phyloP scores from a whole-genome alignment of 192 early-diverging fungal species.

The Rhizophagus prolifer region DNA sequence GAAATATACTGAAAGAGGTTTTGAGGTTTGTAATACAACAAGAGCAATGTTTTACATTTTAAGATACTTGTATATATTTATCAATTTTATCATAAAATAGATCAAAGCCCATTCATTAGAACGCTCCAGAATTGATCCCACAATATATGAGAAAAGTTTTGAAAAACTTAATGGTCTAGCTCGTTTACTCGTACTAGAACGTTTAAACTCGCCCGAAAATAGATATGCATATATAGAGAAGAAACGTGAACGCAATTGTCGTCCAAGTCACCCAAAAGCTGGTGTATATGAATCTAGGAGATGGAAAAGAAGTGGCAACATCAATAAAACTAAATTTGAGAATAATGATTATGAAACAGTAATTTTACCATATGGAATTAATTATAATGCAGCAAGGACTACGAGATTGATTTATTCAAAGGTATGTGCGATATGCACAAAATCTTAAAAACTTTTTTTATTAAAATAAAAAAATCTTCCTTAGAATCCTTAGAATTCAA shows the following conservation, averaged over 20 bases:
- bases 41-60: background rate
- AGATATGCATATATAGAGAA: too few relatives aligned
- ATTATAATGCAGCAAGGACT: background rate
- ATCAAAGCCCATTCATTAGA: conserved; percentile 6
- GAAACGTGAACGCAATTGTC: too few relatives aligned
- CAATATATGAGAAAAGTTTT: conserved; percentile 16
- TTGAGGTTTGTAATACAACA: conserved; percentile 2
- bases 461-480: too few relatives aligned
- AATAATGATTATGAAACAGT: conserved; percentile 24
- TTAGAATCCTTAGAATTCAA: background rate
- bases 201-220: too few relatives aligned
- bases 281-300: background rate
- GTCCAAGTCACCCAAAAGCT: conserved; percentile 4
- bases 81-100: background rate
- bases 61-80: background rate
- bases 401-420: background rate
- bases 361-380: background rate
- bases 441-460: background rate
- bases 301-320: background rate
- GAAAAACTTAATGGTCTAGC: conserved; percentile 5
- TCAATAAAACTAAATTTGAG: conserved; percentile 1
- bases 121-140: conserved; percentile 2
- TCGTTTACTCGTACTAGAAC: background rate
- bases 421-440: background rate
- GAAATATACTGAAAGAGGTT: conserved; percentile 15